Evolutionary conservation across 1,139 yeast genomes (phyloP), one percentile per base, ranked within the genome.

Genomic region (Diutina catenulata): DNA sequence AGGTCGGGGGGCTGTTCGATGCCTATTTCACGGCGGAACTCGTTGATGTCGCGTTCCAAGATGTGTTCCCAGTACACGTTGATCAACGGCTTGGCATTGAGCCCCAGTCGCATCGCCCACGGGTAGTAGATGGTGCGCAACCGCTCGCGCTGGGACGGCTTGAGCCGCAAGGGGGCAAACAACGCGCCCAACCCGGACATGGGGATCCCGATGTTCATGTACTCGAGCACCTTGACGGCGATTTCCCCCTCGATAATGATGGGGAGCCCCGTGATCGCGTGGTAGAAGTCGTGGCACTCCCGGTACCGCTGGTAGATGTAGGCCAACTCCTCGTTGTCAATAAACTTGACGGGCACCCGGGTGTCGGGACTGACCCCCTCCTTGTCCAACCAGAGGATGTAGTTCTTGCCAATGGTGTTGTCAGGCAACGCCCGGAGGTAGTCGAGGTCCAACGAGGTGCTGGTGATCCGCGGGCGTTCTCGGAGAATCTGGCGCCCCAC

Each of bases 281-380:
- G 99, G 53, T 87, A 91, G 51, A 91, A 91, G 55, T 91, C 99
- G 50, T 91, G 99, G 53, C 96, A 88, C 53, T 91, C 97, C 39
- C 99, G 73, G 56, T 91, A 91, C 46, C 98, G 63, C 55, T 87
- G 94, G 66, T 77, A 86, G 14, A 91, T 81, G 51, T 81, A 91
- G 1, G 96, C 96, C 49, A 87, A 72, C 51, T 86, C 94, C 32
- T 84, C 93, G 52, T 91, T 87, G 46, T 84, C 93, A 31, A 91
- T 84, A 55, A 74, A 91, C 42, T 76, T 72, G 5, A 91, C 97
- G 0, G 86, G 80, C 2, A 81, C 88, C 47, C 99, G 66, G 0
- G 95, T 87, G 54, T 93, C 98, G 1, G 97, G 96, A 9, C 93
- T 79, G 1, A 86, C 95, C 1, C 91, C 86, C 55, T 93, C 97